Conservation (phyloP, 129 eudicot species). For the Tanacetum coccineum region DNA sequence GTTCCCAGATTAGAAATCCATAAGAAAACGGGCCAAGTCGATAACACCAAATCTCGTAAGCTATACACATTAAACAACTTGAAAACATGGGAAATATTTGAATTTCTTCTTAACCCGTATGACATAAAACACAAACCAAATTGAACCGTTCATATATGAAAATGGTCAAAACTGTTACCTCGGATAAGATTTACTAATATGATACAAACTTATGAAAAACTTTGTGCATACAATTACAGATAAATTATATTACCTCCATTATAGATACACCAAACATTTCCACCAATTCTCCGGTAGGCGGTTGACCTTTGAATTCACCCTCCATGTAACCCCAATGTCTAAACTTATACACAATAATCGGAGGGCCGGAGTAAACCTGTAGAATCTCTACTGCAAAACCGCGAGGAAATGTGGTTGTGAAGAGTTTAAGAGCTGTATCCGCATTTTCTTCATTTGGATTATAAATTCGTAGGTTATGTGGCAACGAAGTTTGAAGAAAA, state of each 20-base stretch:
- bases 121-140: too few relatives aligned
- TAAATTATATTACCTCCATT: constrained; percentile 42
- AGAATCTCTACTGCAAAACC: constrained; percentile 80
- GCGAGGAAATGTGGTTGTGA: constrained; percentile 67
- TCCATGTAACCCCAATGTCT: constrained; percentile 92
- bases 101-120: too few relatives aligned
- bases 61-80: too few relatives aligned
- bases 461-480: constrained; percentile 42
- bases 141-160: background rate
- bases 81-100: too few relatives aligned
- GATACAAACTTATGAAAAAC: background rate
- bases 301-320: constrained; percentile 68
- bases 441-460: constrained; percentile 49
- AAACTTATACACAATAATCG: constrained; percentile 59
- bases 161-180: too few relatives aligned
- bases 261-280: constrained; percentile 61
- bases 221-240: background rate
- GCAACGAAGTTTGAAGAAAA: constrained; percentile 65
- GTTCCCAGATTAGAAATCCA: background rate
- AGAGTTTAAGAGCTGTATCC: constrained; percentile 43
- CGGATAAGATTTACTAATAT: background rate
- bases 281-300: constrained; percentile 53
- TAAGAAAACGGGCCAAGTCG: background rate
- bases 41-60: too few relatives aligned
- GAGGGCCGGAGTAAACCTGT: constrained; percentile 79